Base-by-base conservation (phyloP, 176 grass and related monocot genomes). In the Lolium rigidum region DNA sequence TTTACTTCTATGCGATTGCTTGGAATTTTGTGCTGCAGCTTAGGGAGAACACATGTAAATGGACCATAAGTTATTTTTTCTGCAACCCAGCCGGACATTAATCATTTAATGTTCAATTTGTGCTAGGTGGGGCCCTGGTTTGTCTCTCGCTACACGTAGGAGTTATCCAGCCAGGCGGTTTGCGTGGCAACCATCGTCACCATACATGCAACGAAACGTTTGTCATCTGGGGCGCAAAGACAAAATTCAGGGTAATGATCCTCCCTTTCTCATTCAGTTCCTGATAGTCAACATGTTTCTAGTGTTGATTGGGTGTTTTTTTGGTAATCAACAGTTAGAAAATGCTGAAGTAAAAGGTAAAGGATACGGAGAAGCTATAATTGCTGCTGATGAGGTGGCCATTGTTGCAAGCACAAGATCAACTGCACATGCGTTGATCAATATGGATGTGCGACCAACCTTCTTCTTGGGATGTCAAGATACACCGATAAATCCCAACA, bases 121-220 rank as follows among this genome's bases (percentile, higher is more conserved):
- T 86, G 43, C 4, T 67, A 95, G 96, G 93, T 81, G 90, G 92
- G 44, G 91, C 96, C 0, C 37, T 92, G 31, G 90, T 94, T 51
- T 98, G 96, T 88, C 87, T 87, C 37, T 90, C 81, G 68, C 60
- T 93, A 48, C 96, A 98, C 10, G 90, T 94, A 4, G 96, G 96
- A 80, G 70, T 95, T 82, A 95, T 98, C 64, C 93, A 64, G 71
- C 93, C 96, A 57, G 96, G 96, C 77, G 90, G 91, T 26, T 81
- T 98, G 51, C 94, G 97, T 74, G 97, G 94, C 61, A 98, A 98
- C 67, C 97, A 98, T 86, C 93, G 97, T 14, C 97, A 95, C 66
- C 86, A 95, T 74, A 90, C 89, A 38, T 98, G 97, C 76, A 95
- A 98, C 35, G 97, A 98, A 69, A 98, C 97, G 16, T 91, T 98